Evolutionary conservation across 2,329 filamentous ascomycete species (phyloP).

Genomic region (Aspergillus sp.): DNA sequence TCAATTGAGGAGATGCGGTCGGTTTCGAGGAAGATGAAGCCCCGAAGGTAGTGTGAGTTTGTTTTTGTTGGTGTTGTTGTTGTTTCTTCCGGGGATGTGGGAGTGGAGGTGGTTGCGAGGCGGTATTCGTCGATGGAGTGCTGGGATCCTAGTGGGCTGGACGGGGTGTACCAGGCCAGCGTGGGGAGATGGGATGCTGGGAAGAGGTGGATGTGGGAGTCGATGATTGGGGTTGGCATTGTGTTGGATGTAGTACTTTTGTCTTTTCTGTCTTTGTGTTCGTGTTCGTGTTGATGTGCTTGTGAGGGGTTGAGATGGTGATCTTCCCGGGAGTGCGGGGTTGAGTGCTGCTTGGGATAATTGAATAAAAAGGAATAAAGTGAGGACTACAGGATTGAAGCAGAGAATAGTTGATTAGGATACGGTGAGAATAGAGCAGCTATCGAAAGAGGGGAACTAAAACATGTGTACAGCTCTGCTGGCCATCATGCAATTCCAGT

Average conservation of each 20-base stretch:
- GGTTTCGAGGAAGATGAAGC: slow-evolving; percentile 81
- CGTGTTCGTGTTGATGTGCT: neutral
- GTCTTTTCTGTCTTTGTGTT: neutral
- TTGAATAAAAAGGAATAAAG: neutral
- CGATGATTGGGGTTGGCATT: slow-evolving; percentile 63
- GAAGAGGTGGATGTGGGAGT: slow-evolving; percentile 91
- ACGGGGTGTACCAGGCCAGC: slow-evolving; percentile 68
- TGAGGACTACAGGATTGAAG: neutral
- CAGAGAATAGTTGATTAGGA: neutral
- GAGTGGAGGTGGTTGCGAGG: slow-evolving; percentile 42
- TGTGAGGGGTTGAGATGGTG: neutral
- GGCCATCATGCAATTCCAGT: neutral
- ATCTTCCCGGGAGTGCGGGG: neutral
- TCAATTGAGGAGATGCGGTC: slow-evolving; percentile 68
- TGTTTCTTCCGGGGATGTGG: slow-evolving; percentile 28
- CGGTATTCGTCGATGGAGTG: slow-evolving; percentile 67
- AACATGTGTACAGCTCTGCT: neutral
- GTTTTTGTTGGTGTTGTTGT: slow-evolving; percentile 19
- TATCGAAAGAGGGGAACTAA: neutral
- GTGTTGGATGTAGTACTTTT: neutral
- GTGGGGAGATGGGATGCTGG: slow-evolving; percentile 65
- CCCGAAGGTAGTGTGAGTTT: slow-evolving; percentile 52
- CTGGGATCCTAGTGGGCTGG: slow-evolving; percentile 62
- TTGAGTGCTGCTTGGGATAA: neutral
- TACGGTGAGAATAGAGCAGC: neutral